Base-by-base conservation (phyloP, 1,284 basidiomycete species). In the Irpex sp. region DNA sequence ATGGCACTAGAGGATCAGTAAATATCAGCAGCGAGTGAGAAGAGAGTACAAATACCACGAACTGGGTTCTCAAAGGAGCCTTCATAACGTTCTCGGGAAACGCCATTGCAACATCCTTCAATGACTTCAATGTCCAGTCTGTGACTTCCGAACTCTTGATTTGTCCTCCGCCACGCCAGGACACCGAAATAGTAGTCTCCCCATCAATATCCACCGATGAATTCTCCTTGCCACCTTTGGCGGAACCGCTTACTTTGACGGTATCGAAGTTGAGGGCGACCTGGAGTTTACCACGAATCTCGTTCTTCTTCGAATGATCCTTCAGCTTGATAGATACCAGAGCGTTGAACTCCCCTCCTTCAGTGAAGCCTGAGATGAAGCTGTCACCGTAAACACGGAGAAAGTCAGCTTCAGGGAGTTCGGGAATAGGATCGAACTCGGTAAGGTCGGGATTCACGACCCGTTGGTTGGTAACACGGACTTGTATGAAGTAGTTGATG, bases 401-500 rank as follows among this genome's bases (percentile, higher is more conserved):
- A 33, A 33, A 33, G 3, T 33, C 31, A 33, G 31, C 31, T 6
- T 33, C 31, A 33, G 31, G 31, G 37, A 57, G 31, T 26, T 37
- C 36, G 13, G 31, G 1, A 37, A 57, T 57, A n/a, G 56, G 33
- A 21, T 37, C 31, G 36, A 57, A 57, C 36, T 57, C 56, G 56
- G 56, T 57, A 36, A 57, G 26, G 56, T 33, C 33, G 31, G 56
- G 56, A 19, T 19, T 19, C 31, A 35, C n/a, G 26, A 57, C 31
- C 56, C 37, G 21, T 36, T 57, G 56, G 36, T 57, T 57, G 13
- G 56, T 57, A 15, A 57, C 56, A 9, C 37, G 31, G 31, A 57
- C 56, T 37, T 57, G 56, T 26, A 57, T 57, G 31, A 37, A 39
- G 56, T 57, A 57, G 56, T 57, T 57, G 56, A 57, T 57, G 56